phyloP scores from a whole-genome alignment of 2,329 filamentous ascomycete species.

The Fusarium pseudograminearum region DNA sequence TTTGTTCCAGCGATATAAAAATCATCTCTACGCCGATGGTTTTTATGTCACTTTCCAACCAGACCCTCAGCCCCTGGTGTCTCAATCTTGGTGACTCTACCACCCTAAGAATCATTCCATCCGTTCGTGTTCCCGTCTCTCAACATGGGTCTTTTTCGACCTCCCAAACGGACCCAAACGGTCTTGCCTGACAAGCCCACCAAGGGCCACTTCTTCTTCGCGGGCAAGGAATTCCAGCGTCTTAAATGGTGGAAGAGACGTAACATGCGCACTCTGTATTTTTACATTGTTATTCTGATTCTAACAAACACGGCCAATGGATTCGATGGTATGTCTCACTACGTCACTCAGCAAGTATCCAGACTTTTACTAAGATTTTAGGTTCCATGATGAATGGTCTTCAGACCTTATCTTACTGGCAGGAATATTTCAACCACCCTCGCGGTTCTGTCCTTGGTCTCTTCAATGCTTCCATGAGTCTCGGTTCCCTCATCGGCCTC shows the following conservation, averaged over 20 bases:
- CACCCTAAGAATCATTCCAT: neutral
- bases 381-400: conserved; percentile 30
- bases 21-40: neutral
- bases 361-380: rapidly evolving
- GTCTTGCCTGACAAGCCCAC: conserved; percentile 21
- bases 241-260: conserved; percentile 20
- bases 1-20: conserved; percentile 8
- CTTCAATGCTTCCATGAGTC: conserved; percentile 32
- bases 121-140: neutral
- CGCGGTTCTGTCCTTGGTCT: conserved; percentile 18
- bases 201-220: conserved; percentile 22
- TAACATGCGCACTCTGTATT: conserved; percentile 15
- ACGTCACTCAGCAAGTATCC: rapidly evolving
- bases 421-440: conserved; percentile 30
- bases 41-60: neutral
- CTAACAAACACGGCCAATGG: conserved; percentile 25
- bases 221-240: conserved; percentile 16
- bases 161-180: conserved; percentile 25
- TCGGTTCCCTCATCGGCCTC: conserved; percentile 29
- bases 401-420: conserved; percentile 29
- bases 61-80: neutral
- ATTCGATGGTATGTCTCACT: conserved; percentile 6
- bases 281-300: conserved; percentile 17
- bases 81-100: neutral
- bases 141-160: conserved; percentile 16